Base-by-base conservation (phyloP, 106 monocot genomes). In the Gastrodia elata region DNA sequence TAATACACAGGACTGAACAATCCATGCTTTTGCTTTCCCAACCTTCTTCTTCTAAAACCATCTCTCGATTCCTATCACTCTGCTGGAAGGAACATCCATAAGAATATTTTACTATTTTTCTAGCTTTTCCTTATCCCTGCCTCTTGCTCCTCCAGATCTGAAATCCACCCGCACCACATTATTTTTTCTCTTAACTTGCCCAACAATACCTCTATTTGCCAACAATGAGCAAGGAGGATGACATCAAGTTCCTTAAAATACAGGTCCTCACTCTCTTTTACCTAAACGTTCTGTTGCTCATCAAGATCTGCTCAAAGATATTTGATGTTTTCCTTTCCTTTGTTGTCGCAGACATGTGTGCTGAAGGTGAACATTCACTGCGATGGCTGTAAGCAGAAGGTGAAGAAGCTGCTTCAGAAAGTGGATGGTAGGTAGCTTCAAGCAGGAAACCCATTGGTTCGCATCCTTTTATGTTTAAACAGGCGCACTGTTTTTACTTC, bases 381-480 rank as follows among this genome's bases (percentile, higher is more conserved):
- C 73, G 89, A 89, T 72, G 89, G 89, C 32, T 89, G 89, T 74
- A 89, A 86, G 79, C 85, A 89, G 77, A 86, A 89, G 74, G 89
- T 89, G 68, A 89, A 84, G 79, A 89, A 89, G 64, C 70, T 89
- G 32, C 83, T 89, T 48, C 85, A 83, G 49, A 89, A 89, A 74
- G 78, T 89, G 68, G 89, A 89, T 65, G 89, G 89, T 89, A 73
- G 32, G 0, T 40, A 18, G 43, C 22, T 52, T 14, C 18, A 27
- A 61, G 26, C 42, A 58, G 18, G 13, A 74, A 59, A 38, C n/a
- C 43, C n/a, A n/a, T 68, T 71, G 25, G 7, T 30, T 59, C 38
- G n/a, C 30, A 1, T 18, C 37, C n/a, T 67, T 30, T 14, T 20
- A 68, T 25, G 39, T 38, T 24, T 68, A 27, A 39, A 13, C 8